Evolutionary conservation across 2,329 filamentous ascomycete genomes (phyloP).

Genomic region (Daldinia sp.): DNA sequence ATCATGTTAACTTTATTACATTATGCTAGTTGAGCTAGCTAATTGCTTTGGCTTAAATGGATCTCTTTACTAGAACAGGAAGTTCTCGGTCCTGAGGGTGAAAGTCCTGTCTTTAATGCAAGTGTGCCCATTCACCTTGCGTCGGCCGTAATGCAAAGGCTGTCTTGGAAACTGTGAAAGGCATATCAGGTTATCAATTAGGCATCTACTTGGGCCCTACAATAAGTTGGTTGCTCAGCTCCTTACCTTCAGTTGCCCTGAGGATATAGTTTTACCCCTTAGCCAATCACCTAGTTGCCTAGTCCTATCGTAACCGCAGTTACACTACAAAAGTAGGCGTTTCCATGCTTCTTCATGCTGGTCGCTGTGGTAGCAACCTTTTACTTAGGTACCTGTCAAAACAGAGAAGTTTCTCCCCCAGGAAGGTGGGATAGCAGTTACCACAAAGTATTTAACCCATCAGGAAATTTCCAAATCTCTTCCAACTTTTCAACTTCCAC

Average conservation of each 20-base stretch:
- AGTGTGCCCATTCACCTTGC: neutral
- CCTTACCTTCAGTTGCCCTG: neutral
- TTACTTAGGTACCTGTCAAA: neutral
- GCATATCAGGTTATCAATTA: neutral
- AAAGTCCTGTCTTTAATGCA: constrained; percentile 4
- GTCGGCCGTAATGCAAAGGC: neutral
- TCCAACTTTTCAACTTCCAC: neutral
- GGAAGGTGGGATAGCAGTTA: neutral
- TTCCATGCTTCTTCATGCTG: neutral
- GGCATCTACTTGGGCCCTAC: neutral
- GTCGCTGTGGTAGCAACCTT: neutral
- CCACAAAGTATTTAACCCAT: neutral
- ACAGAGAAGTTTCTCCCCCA: neutral
- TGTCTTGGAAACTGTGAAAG: neutral
- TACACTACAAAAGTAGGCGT: neutral
- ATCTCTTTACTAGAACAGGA: neutral
- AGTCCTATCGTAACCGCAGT: neutral
- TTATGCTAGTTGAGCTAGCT: neutral
- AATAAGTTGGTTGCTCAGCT: neutral
- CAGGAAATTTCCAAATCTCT: neutral
- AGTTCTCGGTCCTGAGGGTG: neutral
- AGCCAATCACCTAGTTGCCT: neutral
- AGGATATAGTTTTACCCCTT: neutral
- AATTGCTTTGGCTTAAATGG: neutral
- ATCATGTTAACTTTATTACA: neutral